These are phyloP conservation scores for Trametes hirsuta DNA, from an alignment of 1,284 basidiomycete genomes.

Conservation along the genomic window DNA sequence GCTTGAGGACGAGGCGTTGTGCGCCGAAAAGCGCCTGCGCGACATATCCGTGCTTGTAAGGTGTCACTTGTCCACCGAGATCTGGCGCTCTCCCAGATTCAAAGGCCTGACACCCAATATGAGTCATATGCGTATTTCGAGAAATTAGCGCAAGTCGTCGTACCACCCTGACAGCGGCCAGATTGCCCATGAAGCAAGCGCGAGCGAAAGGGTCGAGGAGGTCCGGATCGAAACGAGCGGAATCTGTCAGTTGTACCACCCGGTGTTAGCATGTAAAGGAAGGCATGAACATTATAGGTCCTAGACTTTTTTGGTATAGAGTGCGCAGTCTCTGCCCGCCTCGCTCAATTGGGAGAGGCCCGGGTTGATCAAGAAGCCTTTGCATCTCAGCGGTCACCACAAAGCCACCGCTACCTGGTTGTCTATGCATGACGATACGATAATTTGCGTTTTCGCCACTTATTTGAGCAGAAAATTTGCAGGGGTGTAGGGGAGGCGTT, in stretches of 20 bases:
- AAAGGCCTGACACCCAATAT: constrained; percentile 37
- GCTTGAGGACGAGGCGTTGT: constrained; percentile 35
- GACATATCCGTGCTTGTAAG: constrained; percentile 50
- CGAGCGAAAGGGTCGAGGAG: constrained; percentile 36
- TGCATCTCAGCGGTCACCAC: too few species aligned
- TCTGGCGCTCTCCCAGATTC: constrained; percentile 44
- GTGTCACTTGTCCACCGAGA: constrained; percentile 47
- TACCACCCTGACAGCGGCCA: constrained; percentile 39
- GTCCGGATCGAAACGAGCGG: background rate
- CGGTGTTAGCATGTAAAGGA: too few species aligned
- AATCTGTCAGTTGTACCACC: background rate
- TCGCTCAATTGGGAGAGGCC: too few species aligned
- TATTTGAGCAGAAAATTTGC: too few species aligned
- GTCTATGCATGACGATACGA: too few species aligned
- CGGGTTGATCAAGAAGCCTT: too few species aligned
- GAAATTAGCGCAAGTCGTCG: background rate
- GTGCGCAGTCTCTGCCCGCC: too few species aligned
- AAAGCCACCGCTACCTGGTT: too few species aligned
- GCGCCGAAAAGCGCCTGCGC: constrained; percentile 47
- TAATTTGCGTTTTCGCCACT: too few species aligned
- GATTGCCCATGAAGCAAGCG: constrained; percentile 40
- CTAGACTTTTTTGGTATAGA: too few species aligned
- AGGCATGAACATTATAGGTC: too few species aligned
- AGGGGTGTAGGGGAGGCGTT: too few species aligned
- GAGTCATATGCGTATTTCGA: background rate